Conservation (phyloP, 768 basidiomycete genomes). For the Filobasidium floriforme region DNA sequence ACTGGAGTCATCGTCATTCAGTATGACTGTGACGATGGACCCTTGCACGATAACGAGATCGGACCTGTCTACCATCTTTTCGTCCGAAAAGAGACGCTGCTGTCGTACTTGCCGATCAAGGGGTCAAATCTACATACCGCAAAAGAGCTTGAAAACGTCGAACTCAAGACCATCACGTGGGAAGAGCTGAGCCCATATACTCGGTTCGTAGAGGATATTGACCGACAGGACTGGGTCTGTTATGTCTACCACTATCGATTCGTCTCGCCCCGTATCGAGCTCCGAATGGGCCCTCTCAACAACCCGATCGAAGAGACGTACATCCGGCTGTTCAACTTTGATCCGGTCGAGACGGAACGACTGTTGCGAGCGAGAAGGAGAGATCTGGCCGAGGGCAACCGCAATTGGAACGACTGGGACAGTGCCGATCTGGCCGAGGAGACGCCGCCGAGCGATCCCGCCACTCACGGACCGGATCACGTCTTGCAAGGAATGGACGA, state of each 20-base stretch:
- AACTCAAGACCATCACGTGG: constrained; percentile 31
- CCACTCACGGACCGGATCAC: neutral
- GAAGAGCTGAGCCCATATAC: constrained; percentile 30
- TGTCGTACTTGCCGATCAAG: constrained; percentile 25
- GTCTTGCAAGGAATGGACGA: constrained; percentile 21
- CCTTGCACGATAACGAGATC: constrained; percentile 26
- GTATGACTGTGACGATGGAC: constrained; percentile 31
- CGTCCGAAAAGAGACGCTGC: constrained; percentile 31
- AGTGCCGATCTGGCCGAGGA: constrained; percentile 15
- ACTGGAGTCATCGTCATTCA: constrained; percentile 35
- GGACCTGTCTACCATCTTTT: constrained; percentile 22
- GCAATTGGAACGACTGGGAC: constrained; percentile 13
- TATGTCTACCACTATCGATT: constrained; percentile 43
- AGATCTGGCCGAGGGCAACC: constrained; percentile 12
- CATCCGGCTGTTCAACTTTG: constrained; percentile 37
- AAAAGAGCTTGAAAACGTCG: constrained; percentile 21
- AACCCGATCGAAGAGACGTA: constrained; percentile 10
- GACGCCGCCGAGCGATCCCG: neutral
- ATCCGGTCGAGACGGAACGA: constrained; percentile 30
- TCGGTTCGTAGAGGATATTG: constrained; percentile 18
- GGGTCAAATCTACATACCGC: neutral
- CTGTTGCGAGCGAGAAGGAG: constrained; percentile 19
- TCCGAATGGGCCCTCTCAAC: neutral
- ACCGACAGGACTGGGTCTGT: constrained; percentile 38
- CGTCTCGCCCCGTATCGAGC: constrained; percentile 17